These are phyloP conservation scores for Aspergillus niger DNA, from an alignment of 2,329 filamentous ascomycete genomes.

Conservation along the genomic window DNA sequence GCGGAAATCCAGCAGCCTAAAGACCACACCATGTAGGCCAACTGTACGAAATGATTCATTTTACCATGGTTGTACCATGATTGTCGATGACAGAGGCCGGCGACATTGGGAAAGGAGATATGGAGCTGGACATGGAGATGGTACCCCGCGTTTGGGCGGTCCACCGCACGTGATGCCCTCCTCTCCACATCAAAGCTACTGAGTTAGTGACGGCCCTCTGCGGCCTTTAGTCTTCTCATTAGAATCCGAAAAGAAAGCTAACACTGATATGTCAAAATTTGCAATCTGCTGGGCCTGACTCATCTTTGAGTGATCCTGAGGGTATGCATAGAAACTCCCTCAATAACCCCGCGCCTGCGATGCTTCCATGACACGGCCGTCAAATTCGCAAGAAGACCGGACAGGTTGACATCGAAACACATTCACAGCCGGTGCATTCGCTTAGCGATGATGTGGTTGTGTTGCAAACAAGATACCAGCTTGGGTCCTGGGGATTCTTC, in stretches of 20 bases:
- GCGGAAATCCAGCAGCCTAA: neutral
- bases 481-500: neutral
- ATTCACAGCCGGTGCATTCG: neutral
- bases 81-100: neutral
- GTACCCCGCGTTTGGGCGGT: slow-evolving; percentile 8
- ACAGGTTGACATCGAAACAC: neutral
- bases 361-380: neutral
- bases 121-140: neutral
- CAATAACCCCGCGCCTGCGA: neutral
- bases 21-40: neutral
- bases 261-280: neutral
- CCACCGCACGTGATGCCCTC: neutral
- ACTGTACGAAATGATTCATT: neutral
- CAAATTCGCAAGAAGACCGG: neutral
- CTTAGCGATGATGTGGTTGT: neutral
- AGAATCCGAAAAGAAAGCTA: neutral
- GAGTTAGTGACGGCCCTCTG: neutral
- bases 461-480: neutral
- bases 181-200: neutral
- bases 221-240: neutral
- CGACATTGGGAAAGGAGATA: neutral
- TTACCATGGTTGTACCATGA: neutral
- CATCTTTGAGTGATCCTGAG: neutral
- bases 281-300: neutral
- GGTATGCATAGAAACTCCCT: neutral